These are phyloP conservation scores for Eimeria necatrix DNA, from an alignment of 169 alveolate species.

Conservation along the genomic window DNA sequence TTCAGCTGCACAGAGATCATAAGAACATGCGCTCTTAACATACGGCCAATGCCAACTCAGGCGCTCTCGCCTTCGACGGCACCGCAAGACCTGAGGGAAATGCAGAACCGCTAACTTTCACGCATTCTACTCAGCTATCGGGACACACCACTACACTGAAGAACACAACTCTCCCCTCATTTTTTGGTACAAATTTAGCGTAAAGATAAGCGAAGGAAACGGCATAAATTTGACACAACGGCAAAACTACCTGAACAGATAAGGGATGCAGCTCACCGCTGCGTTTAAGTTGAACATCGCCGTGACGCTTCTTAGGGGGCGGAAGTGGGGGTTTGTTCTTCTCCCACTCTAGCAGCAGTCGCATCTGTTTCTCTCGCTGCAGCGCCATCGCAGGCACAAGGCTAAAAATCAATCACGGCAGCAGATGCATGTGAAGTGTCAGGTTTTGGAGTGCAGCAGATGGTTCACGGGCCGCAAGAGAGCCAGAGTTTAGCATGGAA, in stretches of 20 bases:
- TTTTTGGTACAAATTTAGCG: neutral
- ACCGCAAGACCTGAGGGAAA: no score
- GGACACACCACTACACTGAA: neutral
- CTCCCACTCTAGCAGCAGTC: slow-evolving; percentile 90
- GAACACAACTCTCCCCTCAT: neutral
- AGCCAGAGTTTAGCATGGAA: neutral
- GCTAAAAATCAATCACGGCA: neutral
- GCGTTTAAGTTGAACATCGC: slow-evolving; percentile 83
- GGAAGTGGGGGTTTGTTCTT: slow-evolving; percentile 90
- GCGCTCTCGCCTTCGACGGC: no score
- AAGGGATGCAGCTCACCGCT: slow-evolving; percentile 20
- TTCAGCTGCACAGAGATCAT: slow-evolving; percentile 62
- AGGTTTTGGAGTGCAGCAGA: neutral
- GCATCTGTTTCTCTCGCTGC: slow-evolving; percentile 87
- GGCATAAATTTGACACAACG: neutral
- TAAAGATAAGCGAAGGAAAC: neutral
- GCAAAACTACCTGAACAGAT: neutral
- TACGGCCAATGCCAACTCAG: no score
- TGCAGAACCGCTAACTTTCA: no score
- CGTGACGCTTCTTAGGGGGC: slow-evolving; percentile 88
- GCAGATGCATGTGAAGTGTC: neutral
- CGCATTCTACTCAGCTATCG: neutral
- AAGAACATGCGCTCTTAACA: neutral
- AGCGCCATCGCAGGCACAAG: slow-evolving; percentile 77
- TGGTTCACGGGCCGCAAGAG: neutral